These are phyloP conservation scores for Solanum pennellii DNA, from an alignment of 257 asterid genomes.

Conservation along the genomic window DNA sequence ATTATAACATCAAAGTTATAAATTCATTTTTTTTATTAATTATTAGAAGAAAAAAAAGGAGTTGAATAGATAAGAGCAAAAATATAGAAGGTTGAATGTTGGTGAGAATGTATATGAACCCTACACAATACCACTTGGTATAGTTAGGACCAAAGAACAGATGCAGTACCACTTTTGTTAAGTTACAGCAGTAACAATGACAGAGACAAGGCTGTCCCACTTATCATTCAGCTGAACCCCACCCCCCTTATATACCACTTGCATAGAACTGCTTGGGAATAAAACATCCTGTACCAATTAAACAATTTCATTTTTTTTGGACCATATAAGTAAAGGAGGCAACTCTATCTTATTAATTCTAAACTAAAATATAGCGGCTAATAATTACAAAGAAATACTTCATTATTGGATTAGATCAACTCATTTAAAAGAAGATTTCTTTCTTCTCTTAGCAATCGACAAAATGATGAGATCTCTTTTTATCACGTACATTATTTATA, in stretches of 20 bases:
- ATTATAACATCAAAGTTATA: background rate
- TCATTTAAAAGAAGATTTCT: too few species aligned
- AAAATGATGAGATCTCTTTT: too few species aligned
- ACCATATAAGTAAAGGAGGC: background rate
- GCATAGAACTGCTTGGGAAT: background rate
- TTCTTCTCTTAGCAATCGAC: background rate
- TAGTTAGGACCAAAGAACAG: background rate
- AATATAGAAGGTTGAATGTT: background rate
- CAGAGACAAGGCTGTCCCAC: background rate
- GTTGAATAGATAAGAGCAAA: background rate
- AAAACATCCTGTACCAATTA: background rate
- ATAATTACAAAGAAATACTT: too few species aligned
- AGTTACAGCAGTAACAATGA: background rate
- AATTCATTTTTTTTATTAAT: background rate
- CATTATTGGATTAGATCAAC: background rate
- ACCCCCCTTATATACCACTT: background rate
- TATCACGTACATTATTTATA: too few species aligned
- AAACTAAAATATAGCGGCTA: background rate
- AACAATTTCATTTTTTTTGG: background rate
- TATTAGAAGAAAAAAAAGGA: background rate
- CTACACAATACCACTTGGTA: background rate
- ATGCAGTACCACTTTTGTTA: background rate
- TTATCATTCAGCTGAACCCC: background rate
- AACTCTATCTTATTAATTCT: too few species aligned
- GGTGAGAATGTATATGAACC: background rate